Evolutionary conservation across 2,329 filamentous ascomycete species (phyloP), one percentile per base, ranked within the genome.

Genomic region (Ramularia endophylla): DNA sequence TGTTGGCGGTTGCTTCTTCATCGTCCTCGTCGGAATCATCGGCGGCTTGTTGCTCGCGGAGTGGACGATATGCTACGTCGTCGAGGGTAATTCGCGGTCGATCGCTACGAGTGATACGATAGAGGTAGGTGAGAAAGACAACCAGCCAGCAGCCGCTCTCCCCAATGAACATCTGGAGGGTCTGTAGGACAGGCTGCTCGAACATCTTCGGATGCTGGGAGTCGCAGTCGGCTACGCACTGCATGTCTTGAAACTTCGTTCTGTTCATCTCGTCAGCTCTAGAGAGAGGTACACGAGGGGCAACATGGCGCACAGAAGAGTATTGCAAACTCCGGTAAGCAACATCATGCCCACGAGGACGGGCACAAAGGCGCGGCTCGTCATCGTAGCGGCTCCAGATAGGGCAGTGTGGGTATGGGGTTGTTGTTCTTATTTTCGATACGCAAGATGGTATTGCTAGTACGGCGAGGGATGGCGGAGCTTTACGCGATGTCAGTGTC

Each of bases 101-200:
- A 25, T 11, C 11, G 18, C 17, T 36, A 22, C 48, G 46, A 8
- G 47, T 13, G 4, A 51, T 41, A 48, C 74, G 76, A 65, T 85
- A 85, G 2, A 90, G 66, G 16, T 77, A 72, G 60, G 85, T 81
- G 36, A 76, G 57, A 16, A 83, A 80, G 31, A 97, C 77, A 39
- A 98, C 87, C 11, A 97, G 75, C 89, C 90, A 98, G 71, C 88
- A 94, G 49, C 88, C 90, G 75, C 87, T 85, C 65, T 98, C 92
- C 41, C 92, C 92, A 48, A 95, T 76, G 64, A 98, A 98, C 92
- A 98, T 98, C 65, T 97, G 92, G 1, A 87, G 71, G 2, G 92
- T 97, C 64, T 98, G 92, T 40, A 97, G 80, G 38, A 98, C 89
- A 13, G 92, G 92, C 63, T 97, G 90, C 64, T 95, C 87, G 67